Base-by-base conservation (phyloP, 371 early-diverging fungal genomes). In the Mucor plumbeus region DNA sequence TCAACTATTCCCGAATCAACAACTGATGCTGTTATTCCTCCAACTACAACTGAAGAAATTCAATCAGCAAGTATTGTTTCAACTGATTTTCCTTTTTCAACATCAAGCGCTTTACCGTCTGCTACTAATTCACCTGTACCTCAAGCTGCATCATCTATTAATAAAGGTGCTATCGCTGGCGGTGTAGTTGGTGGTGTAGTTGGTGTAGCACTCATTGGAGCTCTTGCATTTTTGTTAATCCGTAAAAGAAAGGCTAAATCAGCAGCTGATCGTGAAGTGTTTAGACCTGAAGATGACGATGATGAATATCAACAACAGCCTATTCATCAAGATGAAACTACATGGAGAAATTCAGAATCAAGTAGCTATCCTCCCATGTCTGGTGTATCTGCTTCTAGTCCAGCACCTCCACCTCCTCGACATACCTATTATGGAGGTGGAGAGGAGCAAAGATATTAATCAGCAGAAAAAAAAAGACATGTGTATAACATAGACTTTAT, bases 151-250 rank as follows among this genome's bases (percentile, higher is more conserved):
- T 55, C 61, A 14, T 59, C 56, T 4, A 63, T 38, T 9, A 70
- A 64, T 35, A 47, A 47, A 31, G 72, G 74, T 34, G 70, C 74
- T 6, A 79, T 76, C 44, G 72, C 65, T 34, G 79, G 79, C 40
- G 79, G 73, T 43, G 76, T 74, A 6, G 67, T 79, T 19, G 79
- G 79, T 10, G 79, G 71, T 19, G 71, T 76, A 14, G 76, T 53
- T 21, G 79, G 79, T 19, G 55, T 67, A 15, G 71, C 69, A 21
- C 39, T 79, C 19, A 15, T 79, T 59, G 76, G 67, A 38, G 71
- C 65, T 3, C 9, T 67, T 31, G 67, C 63, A 4, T 79, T 79
- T 56, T 68, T 74, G 0, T 55, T 76, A 7, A n/a, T 74, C 14
- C 70, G 73, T 21, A 65, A 35, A 61, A 70, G 55, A 39, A 57